These are phyloP conservation scores for Penicillium crustosum DNA, from an alignment of 2,329 filamentous ascomycete genomes.

Conservation along the genomic window DNA sequence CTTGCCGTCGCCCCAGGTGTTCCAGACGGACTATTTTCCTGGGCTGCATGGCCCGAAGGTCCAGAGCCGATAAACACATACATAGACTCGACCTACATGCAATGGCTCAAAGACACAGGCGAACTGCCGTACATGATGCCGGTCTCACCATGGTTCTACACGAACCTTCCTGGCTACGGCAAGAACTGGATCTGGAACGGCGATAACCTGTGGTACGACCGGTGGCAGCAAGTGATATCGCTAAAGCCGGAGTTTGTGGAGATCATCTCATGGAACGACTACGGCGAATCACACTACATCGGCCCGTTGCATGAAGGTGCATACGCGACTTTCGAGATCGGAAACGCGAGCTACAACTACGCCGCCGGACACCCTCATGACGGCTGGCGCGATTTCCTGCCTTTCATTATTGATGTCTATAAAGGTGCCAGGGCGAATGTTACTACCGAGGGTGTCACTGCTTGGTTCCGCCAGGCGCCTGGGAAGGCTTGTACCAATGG, in stretches of 20 bases:
- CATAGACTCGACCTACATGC: conserved; percentile 9
- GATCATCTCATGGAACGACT: conserved; percentile 43
- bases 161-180: conserved; percentile 55
- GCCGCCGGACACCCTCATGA: conserved; percentile 5
- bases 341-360: conserved; percentile 10
- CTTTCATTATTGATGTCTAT: conserved; percentile 3
- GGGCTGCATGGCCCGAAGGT: conserved; percentile 12
- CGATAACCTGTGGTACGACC: conserved; percentile 61
- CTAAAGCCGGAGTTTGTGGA: conserved; percentile 6
- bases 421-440: background rate
- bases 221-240: conserved; percentile 53
- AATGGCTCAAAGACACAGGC: conserved; percentile 9
- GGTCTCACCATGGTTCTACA: conserved; percentile 59
- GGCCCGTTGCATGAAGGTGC: conserved; percentile 8
- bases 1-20: conserved; percentile 19
- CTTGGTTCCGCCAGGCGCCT: conserved; percentile 4
- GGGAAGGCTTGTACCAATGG: conserved; percentile 5
- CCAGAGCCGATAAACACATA: conserved; percentile 4
- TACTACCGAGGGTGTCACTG: conserved; percentile 2
- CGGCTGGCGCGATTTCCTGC: conserved; percentile 8
- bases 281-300: conserved; percentile 51
- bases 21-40: conserved; percentile 9
- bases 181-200: conserved; percentile 66
- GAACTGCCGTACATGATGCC: conserved; percentile 51
- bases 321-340: conserved; percentile 10